phyloP scores from a whole-genome alignment of 2,329 filamentous ascomycete species.

The Apiospora phragmitis region DNA sequence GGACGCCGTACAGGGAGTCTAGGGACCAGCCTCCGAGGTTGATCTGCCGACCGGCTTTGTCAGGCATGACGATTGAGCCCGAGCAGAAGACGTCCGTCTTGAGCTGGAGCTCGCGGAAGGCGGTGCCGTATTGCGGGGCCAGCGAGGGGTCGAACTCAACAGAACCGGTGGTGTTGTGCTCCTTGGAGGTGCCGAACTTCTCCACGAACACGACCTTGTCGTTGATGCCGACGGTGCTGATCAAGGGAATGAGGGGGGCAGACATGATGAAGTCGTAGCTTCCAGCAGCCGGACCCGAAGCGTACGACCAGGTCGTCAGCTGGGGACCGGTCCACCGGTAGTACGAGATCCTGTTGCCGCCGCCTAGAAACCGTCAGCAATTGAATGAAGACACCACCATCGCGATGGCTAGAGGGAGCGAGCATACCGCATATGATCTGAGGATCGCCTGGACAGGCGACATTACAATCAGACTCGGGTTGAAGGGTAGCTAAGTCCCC shows the following conservation, averaged over 20 bases:
- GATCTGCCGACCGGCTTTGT: slow-evolving; percentile 58
- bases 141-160: slow-evolving; percentile 57
- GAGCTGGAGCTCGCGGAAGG: slow-evolving; percentile 54
- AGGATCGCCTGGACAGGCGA: slow-evolving; percentile 36
- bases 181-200: slow-evolving; percentile 54
- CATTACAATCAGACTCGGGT: slow-evolving; percentile 39
- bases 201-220: slow-evolving; percentile 57
- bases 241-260: slow-evolving; percentile 55
- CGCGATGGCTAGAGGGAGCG: slow-evolving; percentile 18
- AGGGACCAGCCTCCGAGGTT: slow-evolving; percentile 59
- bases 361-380: slow-evolving; percentile 20
- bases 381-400: neutral
- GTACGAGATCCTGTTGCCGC: slow-evolving; percentile 45
- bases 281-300: slow-evolving; percentile 50
- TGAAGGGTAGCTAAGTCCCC: slow-evolving; percentile 17
- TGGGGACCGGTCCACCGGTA: slow-evolving; percentile 48
- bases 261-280: slow-evolving; percentile 54
- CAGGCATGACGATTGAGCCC: slow-evolving; percentile 56
- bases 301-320: slow-evolving; percentile 51
- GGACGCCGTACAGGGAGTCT: slow-evolving; percentile 53
- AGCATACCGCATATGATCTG: slow-evolving; percentile 34
- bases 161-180: slow-evolving; percentile 57
- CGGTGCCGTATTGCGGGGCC: slow-evolving; percentile 43
- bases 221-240: slow-evolving; percentile 50
- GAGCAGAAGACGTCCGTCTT: slow-evolving; percentile 63